Evolutionary conservation across 371 early-diverging fungal genomes (phyloP), one percentile per base, ranked within the genome.

Genomic region (Phascolomyces articulosus): DNA sequence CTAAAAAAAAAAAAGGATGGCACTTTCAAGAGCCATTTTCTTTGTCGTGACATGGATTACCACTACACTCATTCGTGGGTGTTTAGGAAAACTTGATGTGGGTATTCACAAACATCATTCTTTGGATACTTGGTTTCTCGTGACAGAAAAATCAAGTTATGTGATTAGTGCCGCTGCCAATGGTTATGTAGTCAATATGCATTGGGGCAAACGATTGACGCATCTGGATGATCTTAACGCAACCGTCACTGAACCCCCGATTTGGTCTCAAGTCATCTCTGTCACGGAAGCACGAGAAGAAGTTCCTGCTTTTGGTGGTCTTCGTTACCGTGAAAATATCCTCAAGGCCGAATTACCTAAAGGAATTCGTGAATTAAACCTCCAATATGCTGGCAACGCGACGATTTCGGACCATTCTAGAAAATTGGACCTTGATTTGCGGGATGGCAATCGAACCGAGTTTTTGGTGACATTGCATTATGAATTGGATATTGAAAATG

Each of bases 281-380:
- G 51, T 77, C 6, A 77, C 77, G 2, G 48, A 65, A 7, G 72
- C 75, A 0, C 18, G 49, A 4, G 80, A 79, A 60, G 80, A 76
- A 47, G 66, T 65, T 20, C 80, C 80, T 28, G 68, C 62, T 0
- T 79, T 76, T 69, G 80, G 80, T 28, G 80, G 77, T 0, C 62
- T 79, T 28, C 67, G 80, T 0, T 79, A 72, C 60, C 75, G 77
- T 7, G 65, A 69, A 23, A 65, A 60, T 23, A 61, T 63, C 3
- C 54, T 79, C 15, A 67, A 74, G 20, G 65, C 58, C 10, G 60
- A 65, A 8, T 64, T 80, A 24, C 56, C 68, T n/a, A 27, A 76
- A 31, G 68, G 68, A 2, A 70, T 72, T 6, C 75, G 75, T 0
- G 81, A 77, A 44, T 28, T 77, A 2, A 72, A 78, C 18, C 48